Conservation (phyloP, 2,329 filamentous ascomycete genomes). For the Diaporthe velutina region DNA sequence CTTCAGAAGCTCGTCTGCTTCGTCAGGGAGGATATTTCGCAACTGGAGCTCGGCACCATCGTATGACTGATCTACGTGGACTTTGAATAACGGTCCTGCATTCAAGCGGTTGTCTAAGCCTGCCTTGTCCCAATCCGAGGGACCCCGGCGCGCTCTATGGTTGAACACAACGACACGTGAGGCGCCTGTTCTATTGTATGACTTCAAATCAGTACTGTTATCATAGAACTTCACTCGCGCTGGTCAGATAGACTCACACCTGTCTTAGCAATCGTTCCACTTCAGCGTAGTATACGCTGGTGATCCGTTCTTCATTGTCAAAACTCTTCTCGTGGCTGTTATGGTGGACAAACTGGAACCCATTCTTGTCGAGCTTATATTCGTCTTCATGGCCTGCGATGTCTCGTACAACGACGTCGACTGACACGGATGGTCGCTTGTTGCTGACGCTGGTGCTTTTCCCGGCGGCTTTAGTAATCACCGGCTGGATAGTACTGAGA, state of each 20-base stretch:
- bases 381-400: slow-evolving; percentile 74
- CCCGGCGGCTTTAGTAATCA: not conserved
- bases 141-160: slow-evolving; percentile 65
- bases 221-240: slow-evolving; percentile 53
- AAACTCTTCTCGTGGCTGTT: slow-evolving; percentile 65
- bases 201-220: slow-evolving; percentile 64
- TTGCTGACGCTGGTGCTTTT: slow-evolving; percentile 67
- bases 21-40: slow-evolving; percentile 40
- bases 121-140: slow-evolving; percentile 73
- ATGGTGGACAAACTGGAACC: slow-evolving; percentile 69
- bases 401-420: slow-evolving; percentile 66
- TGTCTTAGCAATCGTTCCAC: slow-evolving; percentile 64
- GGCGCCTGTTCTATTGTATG: slow-evolving; percentile 59
- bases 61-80: slow-evolving; percentile 60
- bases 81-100: slow-evolving; percentile 62
- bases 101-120: slow-evolving; percentile 73
- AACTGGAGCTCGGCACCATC: slow-evolving; percentile 44
- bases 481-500: too few species aligned
- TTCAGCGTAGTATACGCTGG: slow-evolving; percentile 71
- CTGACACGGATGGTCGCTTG: slow-evolving; percentile 74
- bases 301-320: slow-evolving; percentile 64
- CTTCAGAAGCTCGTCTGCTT: slow-evolving; percentile 44
- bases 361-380: slow-evolving; percentile 66
- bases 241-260: slow-evolving; percentile 40
- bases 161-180: slow-evolving; percentile 32